These are phyloP conservation scores for Chlorella variabilis DNA, from an alignment of 163 green algal genomes.

Conservation along the genomic window DNA sequence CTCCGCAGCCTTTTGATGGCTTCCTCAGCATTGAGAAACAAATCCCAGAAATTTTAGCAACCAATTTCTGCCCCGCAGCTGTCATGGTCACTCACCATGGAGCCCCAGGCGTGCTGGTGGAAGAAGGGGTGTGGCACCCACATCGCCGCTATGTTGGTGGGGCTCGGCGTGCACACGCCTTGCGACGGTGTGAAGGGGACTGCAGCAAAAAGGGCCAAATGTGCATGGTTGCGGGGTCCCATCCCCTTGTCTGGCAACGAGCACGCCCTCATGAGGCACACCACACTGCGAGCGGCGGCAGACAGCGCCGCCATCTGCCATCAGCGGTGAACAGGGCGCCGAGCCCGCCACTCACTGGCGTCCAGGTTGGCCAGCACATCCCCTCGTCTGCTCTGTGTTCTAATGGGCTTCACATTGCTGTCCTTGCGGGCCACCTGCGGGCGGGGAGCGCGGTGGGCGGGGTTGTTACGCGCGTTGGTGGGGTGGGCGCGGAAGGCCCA, in stretches of 20 bases:
- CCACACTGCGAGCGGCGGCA: neutral
- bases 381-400: neutral
- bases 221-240: too few species aligned
- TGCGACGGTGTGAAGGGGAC: slow-evolving; percentile 58
- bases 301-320: neutral
- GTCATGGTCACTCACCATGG: slow-evolving; percentile 29
- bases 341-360: slow-evolving; percentile 13
- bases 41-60: neutral
- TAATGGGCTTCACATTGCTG: slow-evolving; percentile 21
- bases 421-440: slow-evolving; percentile 14
- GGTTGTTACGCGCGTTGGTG: neutral
- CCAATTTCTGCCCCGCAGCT: too few species aligned
- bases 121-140: slow-evolving; percentile 24
- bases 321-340: neutral
- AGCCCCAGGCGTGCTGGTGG: slow-evolving; percentile 11
- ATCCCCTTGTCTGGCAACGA: too few species aligned
- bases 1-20: too few species aligned
- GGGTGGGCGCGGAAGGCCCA: neutral
- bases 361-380: slow-evolving; percentile 30
- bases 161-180: slow-evolving; percentile 57
- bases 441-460: neutral
- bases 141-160: slow-evolving; percentile 54
- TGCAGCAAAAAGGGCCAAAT: too few species aligned
- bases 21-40: too few species aligned
- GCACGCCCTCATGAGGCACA: neutral